Base-by-base conservation (phyloP, 345 rosid species). In the Melaleuca quinquenervia region DNA sequence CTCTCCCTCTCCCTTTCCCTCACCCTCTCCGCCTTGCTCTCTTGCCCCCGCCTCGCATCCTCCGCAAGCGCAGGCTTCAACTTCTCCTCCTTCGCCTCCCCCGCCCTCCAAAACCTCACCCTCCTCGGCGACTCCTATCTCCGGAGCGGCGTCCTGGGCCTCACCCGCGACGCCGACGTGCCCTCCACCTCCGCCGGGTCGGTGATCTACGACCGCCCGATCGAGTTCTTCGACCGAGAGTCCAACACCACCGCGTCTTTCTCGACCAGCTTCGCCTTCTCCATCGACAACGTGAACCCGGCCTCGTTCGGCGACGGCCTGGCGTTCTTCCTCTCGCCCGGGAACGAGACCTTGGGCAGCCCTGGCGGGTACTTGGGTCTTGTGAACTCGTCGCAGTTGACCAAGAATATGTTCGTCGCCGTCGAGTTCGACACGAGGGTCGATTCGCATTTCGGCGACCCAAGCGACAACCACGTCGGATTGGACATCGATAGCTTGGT, bases 41-140 rank as follows among this genome's bases (percentile, higher is more conserved):
- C 84, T 2, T 44, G 22, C 36, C 82, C 82, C 8, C 15, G 32
- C 44, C 58, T 74, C n/a, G 83, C 86, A 48, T 45, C 88, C 50
- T 29, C 86, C 60, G 82, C 89, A 52, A 64, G 90, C 90, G 74
- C 84, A 52, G 80, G 82, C 83, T 15, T 88, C 87, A 56, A 88
- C 78, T 89, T 93, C 91, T 27, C 50, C 88, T 62, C 90, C 52
- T 94, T 98, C 88, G 86, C 91, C 45, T 93, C 92, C 95, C 87
- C 91, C 48, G 90, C 93, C 56, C 90, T 95, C 89, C 91, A 94
- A 6, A 95, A 94, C 91, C 92, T 98, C 86, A 95, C 99, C 18
- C 98, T 98, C 88, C 97, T 96, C 44, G 99, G 99, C 20, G 98
- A 96, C 84, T 93, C 98, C 83, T 96, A 95, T 83, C 96, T 98